Percentiles rank a stretch among this genome's conserved stretches.
Evolutionary conservation across 768 basidiomycete genomes (phyloP).

Genomic region (Mycena amicta): DNA sequence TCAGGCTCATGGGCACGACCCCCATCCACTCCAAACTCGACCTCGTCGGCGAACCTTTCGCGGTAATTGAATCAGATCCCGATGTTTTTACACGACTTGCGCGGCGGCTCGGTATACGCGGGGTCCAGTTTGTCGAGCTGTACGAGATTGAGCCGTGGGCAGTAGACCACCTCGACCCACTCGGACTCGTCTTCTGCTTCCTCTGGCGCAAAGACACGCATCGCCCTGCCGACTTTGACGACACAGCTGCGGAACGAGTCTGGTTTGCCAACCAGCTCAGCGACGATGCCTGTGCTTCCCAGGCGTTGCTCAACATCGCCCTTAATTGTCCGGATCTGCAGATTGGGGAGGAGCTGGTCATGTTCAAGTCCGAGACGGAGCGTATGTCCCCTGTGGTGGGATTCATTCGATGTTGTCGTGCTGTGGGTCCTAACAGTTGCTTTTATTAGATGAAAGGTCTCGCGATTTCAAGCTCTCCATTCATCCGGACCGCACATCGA

Average conservation of each 20-base stretch:
- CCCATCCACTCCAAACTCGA: conserved; percentile 31
- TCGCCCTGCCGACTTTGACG: conserved; percentile 48
- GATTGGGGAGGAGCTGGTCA: conserved; percentile 45
- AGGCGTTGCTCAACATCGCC: conserved; percentile 61
- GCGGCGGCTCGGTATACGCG: conserved; percentile 52
- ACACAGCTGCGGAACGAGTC: conserved; percentile 56
- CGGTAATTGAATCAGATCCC: conserved; percentile 62
- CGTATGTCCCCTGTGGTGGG: conserved; percentile 61
- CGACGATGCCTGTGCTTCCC: conserved; percentile 66
- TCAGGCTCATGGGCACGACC: no score
- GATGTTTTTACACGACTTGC: conserved; percentile 64
- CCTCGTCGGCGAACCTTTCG: conserved; percentile 63
- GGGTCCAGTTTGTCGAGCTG: conserved; percentile 58
- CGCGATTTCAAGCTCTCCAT: conserved; percentile 57
- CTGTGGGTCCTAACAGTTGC: not conserved
- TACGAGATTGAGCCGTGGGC: conserved; percentile 69
- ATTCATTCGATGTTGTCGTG: conserved; percentile 13
- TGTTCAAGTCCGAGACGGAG: conserved; percentile 53
- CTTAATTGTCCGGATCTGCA: conserved; percentile 57
- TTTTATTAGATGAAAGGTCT: conserved; percentile 60
- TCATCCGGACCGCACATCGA: conserved; percentile 60
- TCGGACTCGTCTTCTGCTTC: conserved; percentile 67
- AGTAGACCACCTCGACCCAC: conserved; percentile 58
- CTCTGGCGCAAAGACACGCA: conserved; percentile 55
- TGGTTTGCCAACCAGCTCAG: conserved; percentile 75